Base-by-base conservation (phyloP, 345 rosid species). In the Mercurialis annua region DNA sequence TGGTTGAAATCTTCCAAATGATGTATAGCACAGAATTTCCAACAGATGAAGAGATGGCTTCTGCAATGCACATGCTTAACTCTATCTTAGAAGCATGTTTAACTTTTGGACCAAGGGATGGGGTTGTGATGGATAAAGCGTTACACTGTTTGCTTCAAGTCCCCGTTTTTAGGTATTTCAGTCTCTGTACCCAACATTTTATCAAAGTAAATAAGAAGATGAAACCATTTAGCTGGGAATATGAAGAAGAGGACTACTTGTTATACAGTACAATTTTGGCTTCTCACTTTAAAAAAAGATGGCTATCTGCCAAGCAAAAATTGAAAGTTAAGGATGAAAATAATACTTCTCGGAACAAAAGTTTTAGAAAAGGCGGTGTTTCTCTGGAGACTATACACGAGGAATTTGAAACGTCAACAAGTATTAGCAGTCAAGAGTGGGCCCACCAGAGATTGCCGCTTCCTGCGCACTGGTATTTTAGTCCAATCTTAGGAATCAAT, bases 381-480 rank as follows among this genome's bases (percentile, higher is more conserved):
- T 43, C 81, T 82, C 77, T 93, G 48, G 89, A 85, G 57, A 88
- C 92, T 59, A 88, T 93, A 66, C 87, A 86, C 47, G 98, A 93
- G 81, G 89, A 87, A 29, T 26, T 70, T 54, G 90, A 84, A 53
- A 47, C 77, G 53, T 74, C 85, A 82, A 74, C 85, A 82, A 74
- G 71, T 68, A 64, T 58, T 77, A 59, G 70, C 26, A 73, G 72
- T 57, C 79, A 68, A 68, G 94, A 93, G 77, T 90, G 96, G 96
- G 87, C 90, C 53, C 84, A 79, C 71, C 97, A 90, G 89, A 85
- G 90, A 81, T 53, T 89, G 80, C 96, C 96, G 3, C 86, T 93
- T 70, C 92, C 97, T 58, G 62, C 71, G 69, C 96, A 90, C 70
- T 93, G 98, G 97, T 87, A 90, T 79, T 92, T 93, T 69, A 93